Evolutionary conservation across 805 yeast species (phyloP), one percentile per base, ranked within the genome.

Genomic region (Ogataea saltuana): DNA sequence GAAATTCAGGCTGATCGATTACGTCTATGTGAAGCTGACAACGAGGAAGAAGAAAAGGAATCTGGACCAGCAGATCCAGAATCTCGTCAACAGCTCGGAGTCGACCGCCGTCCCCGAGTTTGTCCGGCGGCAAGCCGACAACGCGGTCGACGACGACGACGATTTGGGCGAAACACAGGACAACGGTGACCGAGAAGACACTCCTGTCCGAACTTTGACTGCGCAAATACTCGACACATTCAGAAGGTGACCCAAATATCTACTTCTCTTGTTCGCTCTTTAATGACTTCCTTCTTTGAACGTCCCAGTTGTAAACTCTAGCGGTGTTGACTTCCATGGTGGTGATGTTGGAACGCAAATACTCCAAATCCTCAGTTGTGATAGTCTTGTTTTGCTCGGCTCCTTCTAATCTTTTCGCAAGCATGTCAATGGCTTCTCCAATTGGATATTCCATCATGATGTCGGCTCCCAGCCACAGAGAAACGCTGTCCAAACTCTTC

Each of bases 251-350:
- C 18, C n/a, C n/a, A n/a, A n/a, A n/a, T n/a, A n/a, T n/a, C 71
- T 54, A 33, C 17, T 20, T 22, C 18, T 33, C 21, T 62, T 67
- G 53, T 67, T 41, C 68, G 20, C 71, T 67, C 9, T 73, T 71
- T 16, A 55, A 35, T 58, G 54, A 68, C 64, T 70, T 83, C 63
- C 90, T 78, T 65, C 87, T 75, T 58, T 83, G 86, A 8, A 87
- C 91, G 60, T 85, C 95, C 90, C 91, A 86, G 57, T 87, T 87
- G 61, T 86, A 87, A 60, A 86, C 74, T 51, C 99, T 76, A 1
- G 99, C 97, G 13, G 96, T 88, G 61, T 93, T 93, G 39, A 93
- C 99, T 64, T 93, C 98, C 90, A 93, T 88, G 3, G 97, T 91
- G 12, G 99, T 93, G 49, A 91, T 90, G 56, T 89, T 89, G 53